These are phyloP conservation scores for Fusarium piperis DNA, from an alignment of 2,329 filamentous ascomycete genomes.

Conservation along the genomic window DNA sequence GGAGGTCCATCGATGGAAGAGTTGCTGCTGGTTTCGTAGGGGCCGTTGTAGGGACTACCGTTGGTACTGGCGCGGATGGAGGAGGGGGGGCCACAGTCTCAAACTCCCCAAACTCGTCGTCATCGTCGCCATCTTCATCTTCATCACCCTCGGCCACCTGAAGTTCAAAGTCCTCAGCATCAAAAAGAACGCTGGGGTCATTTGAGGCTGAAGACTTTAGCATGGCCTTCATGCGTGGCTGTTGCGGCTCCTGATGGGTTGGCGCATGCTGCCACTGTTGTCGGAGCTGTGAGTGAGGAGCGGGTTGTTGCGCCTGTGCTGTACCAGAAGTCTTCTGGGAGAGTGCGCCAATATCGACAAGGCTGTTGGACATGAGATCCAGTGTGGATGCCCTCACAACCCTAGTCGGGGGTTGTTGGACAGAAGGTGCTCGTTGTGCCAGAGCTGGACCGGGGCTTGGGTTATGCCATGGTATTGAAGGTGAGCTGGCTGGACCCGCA, in stretches of 20 bases:
- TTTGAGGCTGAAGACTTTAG: constrained; percentile 36
- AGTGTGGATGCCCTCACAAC: constrained; percentile 60
- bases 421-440: constrained; percentile 3
- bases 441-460: constrained; percentile 10
- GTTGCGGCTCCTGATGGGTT: constrained; percentile 2
- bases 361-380: constrained; percentile 63
- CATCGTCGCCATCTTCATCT: constrained; percentile 55
- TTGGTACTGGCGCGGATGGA: not conserved
- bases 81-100: constrained; percentile 54
- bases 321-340: constrained; percentile 5
- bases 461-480: constrained; percentile 33
- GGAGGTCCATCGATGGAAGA: constrained; percentile 51
- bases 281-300: constrained; percentile 11
- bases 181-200: constrained; percentile 71
- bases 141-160: constrained; percentile 54
- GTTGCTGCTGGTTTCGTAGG: constrained; percentile 28
- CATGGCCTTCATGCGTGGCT: constrained; percentile 35
- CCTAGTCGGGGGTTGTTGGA: constrained; percentile 29
- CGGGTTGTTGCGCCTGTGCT: constrained; percentile 11
- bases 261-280: constrained; percentile 17
- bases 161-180: constrained; percentile 66
- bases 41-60: constrained; percentile 15
- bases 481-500: constrained; percentile 15
- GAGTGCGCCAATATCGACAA: constrained; percentile 52
- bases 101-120: constrained; percentile 69